Percentiles rank a stretch among this genome's conserved stretches.
These are phyloP conservation scores for Aureobasidium melanogenum DNA, from an alignment of 2,329 filamentous ascomycete genomes.

Conservation along the genomic window DNA sequence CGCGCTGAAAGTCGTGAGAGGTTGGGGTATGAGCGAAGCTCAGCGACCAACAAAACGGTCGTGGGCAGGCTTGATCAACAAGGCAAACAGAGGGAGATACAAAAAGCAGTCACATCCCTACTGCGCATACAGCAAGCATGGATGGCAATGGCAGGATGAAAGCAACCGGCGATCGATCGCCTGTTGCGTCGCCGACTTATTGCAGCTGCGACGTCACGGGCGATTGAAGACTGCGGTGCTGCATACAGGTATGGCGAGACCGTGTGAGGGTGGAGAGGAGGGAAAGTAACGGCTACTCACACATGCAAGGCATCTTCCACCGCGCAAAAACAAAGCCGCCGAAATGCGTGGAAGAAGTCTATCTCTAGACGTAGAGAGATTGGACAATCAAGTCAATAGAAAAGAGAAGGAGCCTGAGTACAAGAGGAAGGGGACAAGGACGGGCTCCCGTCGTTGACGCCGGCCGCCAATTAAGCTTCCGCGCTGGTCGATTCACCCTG, in stretches of 20 bases:
- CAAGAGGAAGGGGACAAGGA: neutral
- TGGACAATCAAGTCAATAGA: neutral
- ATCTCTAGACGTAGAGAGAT: neutral
- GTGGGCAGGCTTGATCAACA: neutral
- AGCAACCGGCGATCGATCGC: neutral
- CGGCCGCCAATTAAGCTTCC: neutral
- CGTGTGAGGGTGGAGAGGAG: neutral
- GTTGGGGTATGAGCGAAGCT: neutral
- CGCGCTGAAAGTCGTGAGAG: neutral
- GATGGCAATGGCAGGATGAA: neutral
- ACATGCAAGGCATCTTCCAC: slow-evolving; percentile 9
- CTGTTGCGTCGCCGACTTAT: neutral
- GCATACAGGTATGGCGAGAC: neutral
- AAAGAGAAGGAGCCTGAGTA: neutral
- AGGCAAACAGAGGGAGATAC: neutral
- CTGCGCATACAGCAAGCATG: neutral
- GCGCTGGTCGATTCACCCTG: neutral
- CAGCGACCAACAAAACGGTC: slow-evolving; percentile 8
- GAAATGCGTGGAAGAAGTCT: neutral
- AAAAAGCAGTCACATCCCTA: neutral
- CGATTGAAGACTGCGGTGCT: neutral
- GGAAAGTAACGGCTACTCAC: slow-evolving; percentile 2
- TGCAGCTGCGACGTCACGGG: neutral
- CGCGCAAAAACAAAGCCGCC: neutral
- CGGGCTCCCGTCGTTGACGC: neutral